A percentile compares a stretch with the other conserved stretches of the same genome.
Evolutionary conservation across 306 rosid genomes (phyloP).

Genomic region (Arachis hypogaea): DNA sequence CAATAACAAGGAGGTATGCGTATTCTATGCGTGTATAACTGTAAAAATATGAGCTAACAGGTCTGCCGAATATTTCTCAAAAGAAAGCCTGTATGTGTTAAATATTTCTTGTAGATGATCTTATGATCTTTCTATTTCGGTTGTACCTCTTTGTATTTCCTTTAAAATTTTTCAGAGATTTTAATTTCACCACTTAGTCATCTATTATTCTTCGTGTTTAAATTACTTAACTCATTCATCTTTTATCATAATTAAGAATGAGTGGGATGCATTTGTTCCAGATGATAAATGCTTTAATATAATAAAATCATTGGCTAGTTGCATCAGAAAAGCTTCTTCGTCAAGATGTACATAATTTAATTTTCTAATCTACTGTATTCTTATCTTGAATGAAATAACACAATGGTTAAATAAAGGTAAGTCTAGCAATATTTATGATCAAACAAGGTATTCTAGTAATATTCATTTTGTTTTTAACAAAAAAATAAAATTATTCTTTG

Average conservation of each 20-base stretch:
- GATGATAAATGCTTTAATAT: too few species aligned
- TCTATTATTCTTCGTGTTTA: too few species aligned
- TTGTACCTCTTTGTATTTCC: background rate
- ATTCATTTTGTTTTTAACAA: background rate
- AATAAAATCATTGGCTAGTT: too few species aligned
- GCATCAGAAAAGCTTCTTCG: too few species aligned
- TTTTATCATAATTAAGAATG: too few species aligned
- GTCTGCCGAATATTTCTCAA: constrained; percentile 4
- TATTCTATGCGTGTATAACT: background rate
- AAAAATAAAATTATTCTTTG: background rate
- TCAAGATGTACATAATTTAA: too few species aligned
- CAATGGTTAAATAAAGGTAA: background rate
- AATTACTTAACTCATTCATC: too few species aligned
- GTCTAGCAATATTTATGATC: too few species aligned
- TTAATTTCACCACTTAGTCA: too few species aligned
- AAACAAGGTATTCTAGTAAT: background rate
- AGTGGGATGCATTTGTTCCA: too few species aligned
- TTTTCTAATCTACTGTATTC: too few species aligned
- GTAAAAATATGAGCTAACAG: background rate
- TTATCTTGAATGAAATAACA: too few species aligned
- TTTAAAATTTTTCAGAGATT: background rate
- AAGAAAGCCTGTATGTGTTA: background rate
- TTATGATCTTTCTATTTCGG: background rate
- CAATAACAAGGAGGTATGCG: constrained; percentile 71
- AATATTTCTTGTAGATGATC: background rate